Base-by-base conservation (phyloP, 139 green algal species). In the Chlamydomonas schloesseri region DNA sequence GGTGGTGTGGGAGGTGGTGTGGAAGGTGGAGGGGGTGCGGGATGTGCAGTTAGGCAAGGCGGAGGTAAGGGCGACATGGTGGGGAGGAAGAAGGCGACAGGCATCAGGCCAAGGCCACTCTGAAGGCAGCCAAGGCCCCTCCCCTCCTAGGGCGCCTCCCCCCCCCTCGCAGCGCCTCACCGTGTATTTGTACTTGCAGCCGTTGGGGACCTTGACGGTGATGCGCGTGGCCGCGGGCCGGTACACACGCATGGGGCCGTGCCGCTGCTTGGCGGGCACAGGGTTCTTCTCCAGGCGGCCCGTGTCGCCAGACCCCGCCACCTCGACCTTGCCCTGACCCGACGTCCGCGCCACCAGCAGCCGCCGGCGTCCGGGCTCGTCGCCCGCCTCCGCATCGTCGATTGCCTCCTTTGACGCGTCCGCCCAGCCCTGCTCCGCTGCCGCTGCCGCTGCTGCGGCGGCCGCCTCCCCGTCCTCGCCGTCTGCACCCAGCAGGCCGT, bases 161-260 rank as follows among this genome's bases (percentile, higher is more conserved):
- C n/a, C n/a, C n/a, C n/a, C n/a, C n/a, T n/a, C n/a, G n/a, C n/a
- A n/a, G n/a, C n/a, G n/a, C n/a, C 77, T 33, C 79, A 85, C 79
- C 65, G 65, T 53, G 67, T 77, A 85, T 18, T 57, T 71, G 67
- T 85, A 85, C 46, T 85, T 85, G 79, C 79, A 85, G 67, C 79
- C 79, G 58, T 57, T 85, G 46, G 79, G 47, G 21, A 76, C 31
- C 68, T 85, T 85, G n/a, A 85, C n/a, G 65, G 60, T 21, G 47
- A 85, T 50, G 20, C 79, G 47, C 10, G 31, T 57, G 37, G 42
- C 47, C 10, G 47, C 53, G 65, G 65, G 70, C 0, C 79, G 79
- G 68, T 85, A 85, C 47, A 76, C n/a, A 1, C 50, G 65, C 47
- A 69, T 69, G 23, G 78, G 64, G 15, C 78, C 78, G 68, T 73